A percentile compares a stretch with the other conserved stretches of the same genome.
phyloP scores from a whole-genome alignment of 352 stramenopile species.

The Globisporangium uncinulatum region DNA sequence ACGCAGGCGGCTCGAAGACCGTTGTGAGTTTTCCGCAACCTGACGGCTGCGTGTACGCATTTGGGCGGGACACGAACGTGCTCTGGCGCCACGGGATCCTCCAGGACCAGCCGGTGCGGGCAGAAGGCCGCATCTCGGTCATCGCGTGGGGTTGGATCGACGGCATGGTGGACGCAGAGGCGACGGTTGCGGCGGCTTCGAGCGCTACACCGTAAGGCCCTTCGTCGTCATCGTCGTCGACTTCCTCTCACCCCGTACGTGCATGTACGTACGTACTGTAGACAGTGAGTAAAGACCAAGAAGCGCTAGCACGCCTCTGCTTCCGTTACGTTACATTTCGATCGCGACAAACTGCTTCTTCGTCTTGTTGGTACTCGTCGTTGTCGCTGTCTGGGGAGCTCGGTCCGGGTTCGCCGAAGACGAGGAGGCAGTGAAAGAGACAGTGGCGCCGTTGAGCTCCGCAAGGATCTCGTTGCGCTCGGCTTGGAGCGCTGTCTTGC shows the following conservation, averaged over 20 bases:
- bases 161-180: slow-evolving; percentile 40
- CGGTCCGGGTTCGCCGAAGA: background rate
- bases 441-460: slow-evolving; percentile 35
- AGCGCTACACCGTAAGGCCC: background rate
- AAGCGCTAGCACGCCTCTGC: too few species aligned
- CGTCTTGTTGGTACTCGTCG: background rate
- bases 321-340: slow-evolving; percentile 7
- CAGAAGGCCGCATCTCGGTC: slow-evolving; percentile 91
- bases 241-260: background rate
- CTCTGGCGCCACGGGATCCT: slow-evolving; percentile 91
- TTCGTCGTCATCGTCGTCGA: background rate
- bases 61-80: slow-evolving; percentile 92
- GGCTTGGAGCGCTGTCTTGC: slow-evolving; percentile 8
- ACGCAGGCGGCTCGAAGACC: slow-evolving; percentile 69
- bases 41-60: slow-evolving; percentile 91
- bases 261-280: background rate
- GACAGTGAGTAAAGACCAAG: too few species aligned
- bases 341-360: slow-evolving; percentile 14
- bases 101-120: slow-evolving; percentile 71
- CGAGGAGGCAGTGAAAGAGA: background rate
- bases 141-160: slow-evolving; percentile 91
- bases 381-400: background rate
- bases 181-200: background rate
- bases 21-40: slow-evolving; percentile 92
- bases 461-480: slow-evolving; percentile 23